phyloP scores from a whole-genome alignment of 495 filamentous ascomycete genomes.

The Lasiosphaeriaceae sp. region DNA sequence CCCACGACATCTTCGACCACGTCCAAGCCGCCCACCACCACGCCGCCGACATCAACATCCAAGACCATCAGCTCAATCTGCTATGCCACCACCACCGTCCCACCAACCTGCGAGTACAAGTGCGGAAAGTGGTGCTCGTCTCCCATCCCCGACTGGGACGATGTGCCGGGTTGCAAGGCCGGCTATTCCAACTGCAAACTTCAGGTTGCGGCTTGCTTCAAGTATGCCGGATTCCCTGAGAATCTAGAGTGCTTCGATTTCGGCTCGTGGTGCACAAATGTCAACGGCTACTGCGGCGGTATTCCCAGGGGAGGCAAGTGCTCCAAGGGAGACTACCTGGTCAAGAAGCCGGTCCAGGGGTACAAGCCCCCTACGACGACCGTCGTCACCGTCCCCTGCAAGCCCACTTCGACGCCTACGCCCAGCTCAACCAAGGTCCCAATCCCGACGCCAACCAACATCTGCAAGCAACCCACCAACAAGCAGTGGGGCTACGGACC shows the following conservation, averaged over 20 bases:
- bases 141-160: conserved; percentile 43
- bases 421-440: conserved; percentile 27
- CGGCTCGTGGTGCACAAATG: conserved; percentile 36
- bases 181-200: conserved; percentile 37
- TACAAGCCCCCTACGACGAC: conserved; percentile 21
- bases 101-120: conserved; percentile 45
- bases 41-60: neutral
- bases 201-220: conserved; percentile 46
- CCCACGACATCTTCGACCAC: conserved; percentile 13
- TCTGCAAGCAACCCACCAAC: conserved; percentile 43
- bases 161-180: conserved; percentile 30
- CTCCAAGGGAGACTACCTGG: conserved; percentile 33
- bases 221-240: conserved; percentile 42
- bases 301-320: conserved; percentile 7
- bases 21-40: neutral
- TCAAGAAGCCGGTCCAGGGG: conserved; percentile 34
- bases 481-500: conserved; percentile 32
- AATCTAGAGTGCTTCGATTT: conserved; percentile 43
- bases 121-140: conserved; percentile 49
- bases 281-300: conserved; percentile 36
- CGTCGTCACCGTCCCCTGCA: conserved; percentile 28
- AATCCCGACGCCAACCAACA: conserved; percentile 40
- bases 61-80: conserved; percentile 39
- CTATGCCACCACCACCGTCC: conserved; percentile 35
- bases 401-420: conserved; percentile 23